Conservation (phyloP, 495 filamentous ascomycete species). For the Neurospora sp. region DNA sequence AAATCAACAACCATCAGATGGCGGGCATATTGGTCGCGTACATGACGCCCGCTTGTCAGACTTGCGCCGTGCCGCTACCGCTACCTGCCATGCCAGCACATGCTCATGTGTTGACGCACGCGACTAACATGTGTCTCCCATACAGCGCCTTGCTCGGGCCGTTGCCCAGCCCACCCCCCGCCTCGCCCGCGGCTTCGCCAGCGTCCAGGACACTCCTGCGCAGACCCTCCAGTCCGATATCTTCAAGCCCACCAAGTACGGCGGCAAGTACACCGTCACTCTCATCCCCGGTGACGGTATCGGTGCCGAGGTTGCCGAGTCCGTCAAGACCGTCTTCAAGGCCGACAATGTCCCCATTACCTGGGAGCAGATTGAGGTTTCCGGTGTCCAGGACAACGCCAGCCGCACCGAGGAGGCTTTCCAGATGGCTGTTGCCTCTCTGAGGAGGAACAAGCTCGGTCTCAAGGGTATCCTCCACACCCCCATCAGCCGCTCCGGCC, state of each 20-base stretch:
- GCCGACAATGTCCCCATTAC: conserved; percentile 96
- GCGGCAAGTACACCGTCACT: conserved; percentile 97
- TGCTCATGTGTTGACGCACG: neutral
- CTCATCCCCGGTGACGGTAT: conserved; percentile 98
- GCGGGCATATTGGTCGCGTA: neutral
- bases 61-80: neutral
- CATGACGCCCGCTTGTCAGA: neutral
- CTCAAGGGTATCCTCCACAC: conserved; percentile 97
- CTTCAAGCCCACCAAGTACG: conserved; percentile 98
- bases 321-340: conserved; percentile 98
- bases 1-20: neutral
- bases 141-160: conserved; percentile 47
- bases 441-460: conserved; percentile 96
- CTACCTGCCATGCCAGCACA: neutral
- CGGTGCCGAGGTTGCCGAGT: conserved; percentile 94
- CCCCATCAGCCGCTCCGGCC: conserved; percentile 89
- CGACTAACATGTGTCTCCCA: neutral
- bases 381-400: conserved; percentile 64
- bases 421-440: conserved; percentile 83
- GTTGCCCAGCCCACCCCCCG: conserved; percentile 37
- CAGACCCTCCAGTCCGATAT: conserved; percentile 77
- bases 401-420: conserved; percentile 92
- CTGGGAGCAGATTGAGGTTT: conserved; percentile 97
- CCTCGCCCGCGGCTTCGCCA: conserved; percentile 51
- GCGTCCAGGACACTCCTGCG: conserved; percentile 73